Conservation (phyloP, 352 stramenopile species). For the Globisporangium nodosum region DNA sequence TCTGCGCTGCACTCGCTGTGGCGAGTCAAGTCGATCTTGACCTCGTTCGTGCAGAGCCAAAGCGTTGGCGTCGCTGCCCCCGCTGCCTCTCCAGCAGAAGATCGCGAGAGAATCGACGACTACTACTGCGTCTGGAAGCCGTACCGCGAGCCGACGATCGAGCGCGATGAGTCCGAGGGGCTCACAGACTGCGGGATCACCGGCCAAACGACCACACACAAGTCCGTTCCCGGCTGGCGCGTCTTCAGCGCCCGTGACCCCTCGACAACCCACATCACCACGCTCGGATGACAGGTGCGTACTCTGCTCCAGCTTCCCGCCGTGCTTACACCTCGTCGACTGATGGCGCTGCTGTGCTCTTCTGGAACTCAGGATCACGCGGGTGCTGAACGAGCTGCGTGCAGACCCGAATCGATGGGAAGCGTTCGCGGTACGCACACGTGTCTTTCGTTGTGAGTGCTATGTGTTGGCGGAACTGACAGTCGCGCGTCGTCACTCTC, state of each 20-base stretch:
- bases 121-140: background rate
- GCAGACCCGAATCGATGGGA: constrained; percentile 47
- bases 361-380: constrained; percentile 30
- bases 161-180: background rate
- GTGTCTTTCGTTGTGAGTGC: background rate
- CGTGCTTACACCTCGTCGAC: background rate
- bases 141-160: background rate
- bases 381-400: constrained; percentile 50
- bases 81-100: constrained; percentile 5
- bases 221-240: constrained; percentile 11
- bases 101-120: background rate
- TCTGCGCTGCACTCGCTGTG: background rate
- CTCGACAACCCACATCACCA: constrained; percentile 11
- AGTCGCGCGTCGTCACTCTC: background rate
- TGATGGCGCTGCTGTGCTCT: background rate
- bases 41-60: constrained; percentile 3
- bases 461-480: background rate
- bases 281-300: constrained; percentile 26
- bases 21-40: background rate
- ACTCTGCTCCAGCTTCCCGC: background rate
- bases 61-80: constrained; percentile 10
- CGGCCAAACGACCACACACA: constrained; percentile 10
- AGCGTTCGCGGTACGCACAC: constrained; percentile 35
- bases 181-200: constrained; percentile 6
- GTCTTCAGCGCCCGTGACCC: constrained; percentile 10